Percentiles rank a stretch among this genome's conserved stretches.
phyloP scores from a whole-genome alignment of 306 rosid genomes.

The Inga leiocalycina region DNA sequence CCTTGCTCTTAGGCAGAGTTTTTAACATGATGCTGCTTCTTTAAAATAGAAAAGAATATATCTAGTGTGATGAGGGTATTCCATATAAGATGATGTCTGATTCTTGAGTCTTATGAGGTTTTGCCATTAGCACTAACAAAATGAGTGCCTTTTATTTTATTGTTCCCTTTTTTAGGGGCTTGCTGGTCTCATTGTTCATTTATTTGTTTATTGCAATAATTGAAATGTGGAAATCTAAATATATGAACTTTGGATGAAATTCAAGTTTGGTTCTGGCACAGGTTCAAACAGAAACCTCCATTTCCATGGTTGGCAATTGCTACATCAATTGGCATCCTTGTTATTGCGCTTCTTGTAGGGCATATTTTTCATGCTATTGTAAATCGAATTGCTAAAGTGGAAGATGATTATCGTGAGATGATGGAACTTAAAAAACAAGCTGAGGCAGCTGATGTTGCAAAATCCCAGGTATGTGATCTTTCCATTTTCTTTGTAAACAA shows the following conservation, averaged over 20 bases:
- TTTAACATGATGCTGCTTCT: not conserved
- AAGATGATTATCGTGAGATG: slow-evolving; percentile 75
- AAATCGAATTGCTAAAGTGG: slow-evolving; percentile 87
- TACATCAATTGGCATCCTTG: slow-evolving; percentile 73
- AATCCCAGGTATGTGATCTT: slow-evolving; percentile 76
- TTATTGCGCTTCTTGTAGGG: slow-evolving; percentile 83
- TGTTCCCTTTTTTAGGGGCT: not conserved
- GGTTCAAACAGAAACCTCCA: slow-evolving; percentile 90
- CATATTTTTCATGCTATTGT: slow-evolving; percentile 82
- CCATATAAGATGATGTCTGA: not conserved
- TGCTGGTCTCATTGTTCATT: not conserved
- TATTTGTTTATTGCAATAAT: not conserved
- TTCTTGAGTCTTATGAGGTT: slow-evolving; percentile 3
- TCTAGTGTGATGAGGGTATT: not conserved
- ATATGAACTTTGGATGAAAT: slow-evolving; percentile 25
- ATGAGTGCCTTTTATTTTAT: not conserved
- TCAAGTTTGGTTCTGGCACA: slow-evolving; percentile 45
- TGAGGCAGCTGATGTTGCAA: slow-evolving; percentile 93
- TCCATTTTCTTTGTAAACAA: slow-evolving; percentile 6
- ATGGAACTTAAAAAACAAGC: slow-evolving; percentile 85
- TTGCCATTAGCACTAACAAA: slow-evolving; percentile 3
- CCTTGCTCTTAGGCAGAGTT: not conserved
- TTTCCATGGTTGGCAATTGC: slow-evolving; percentile 86
- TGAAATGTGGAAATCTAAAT: slow-evolving; percentile 23
- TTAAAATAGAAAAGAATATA: slow-evolving; percentile 11